These are phyloP conservation scores for Desmodesmus armatus DNA, from an alignment of 139 green algal genomes.

Conservation along the genomic window DNA sequence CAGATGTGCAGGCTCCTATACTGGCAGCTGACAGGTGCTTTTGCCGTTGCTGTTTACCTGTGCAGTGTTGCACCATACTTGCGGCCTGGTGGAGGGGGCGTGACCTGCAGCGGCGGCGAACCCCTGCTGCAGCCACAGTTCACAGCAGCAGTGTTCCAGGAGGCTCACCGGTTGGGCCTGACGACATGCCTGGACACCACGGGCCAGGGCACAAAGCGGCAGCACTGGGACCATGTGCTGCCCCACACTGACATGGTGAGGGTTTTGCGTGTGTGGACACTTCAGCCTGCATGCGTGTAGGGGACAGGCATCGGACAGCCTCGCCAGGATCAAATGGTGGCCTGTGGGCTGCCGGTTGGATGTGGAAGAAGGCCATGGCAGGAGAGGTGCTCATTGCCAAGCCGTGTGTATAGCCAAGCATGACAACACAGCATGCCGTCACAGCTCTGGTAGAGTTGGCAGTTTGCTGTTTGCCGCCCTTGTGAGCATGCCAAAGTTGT, in stretches of 20 bases:
- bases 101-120: slow-evolving; percentile 74
- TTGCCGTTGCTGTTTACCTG: not conserved
- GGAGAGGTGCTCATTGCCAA: too few relatives aligned
- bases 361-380: too few relatives aligned
- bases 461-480: not conserved
- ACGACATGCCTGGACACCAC: slow-evolving; percentile 79
- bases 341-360: too few relatives aligned
- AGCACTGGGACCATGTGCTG: slow-evolving; percentile 68
- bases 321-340: too few relatives aligned
- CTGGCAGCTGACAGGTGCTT: too few relatives aligned
- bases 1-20: too few relatives aligned
- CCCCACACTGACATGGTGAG: slow-evolving; percentile 71
- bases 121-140: slow-evolving; percentile 75
- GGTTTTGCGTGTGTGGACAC: not conserved
- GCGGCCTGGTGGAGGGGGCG: slow-evolving; percentile 53
- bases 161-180: slow-evolving; percentile 71
- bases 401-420: not conserved
- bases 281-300: not conserved
- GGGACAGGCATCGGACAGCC: not conserved
- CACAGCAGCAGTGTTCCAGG: slow-evolving; percentile 52
- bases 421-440: not conserved
- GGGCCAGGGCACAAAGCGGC: slow-evolving; percentile 68
- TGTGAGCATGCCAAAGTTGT: not conserved
- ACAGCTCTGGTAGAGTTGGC: not conserved
- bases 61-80: slow-evolving; percentile 51